phyloP scores from a whole-genome alignment of 192 early-diverging fungal genomes.

The Coemansia furcata region DNA sequence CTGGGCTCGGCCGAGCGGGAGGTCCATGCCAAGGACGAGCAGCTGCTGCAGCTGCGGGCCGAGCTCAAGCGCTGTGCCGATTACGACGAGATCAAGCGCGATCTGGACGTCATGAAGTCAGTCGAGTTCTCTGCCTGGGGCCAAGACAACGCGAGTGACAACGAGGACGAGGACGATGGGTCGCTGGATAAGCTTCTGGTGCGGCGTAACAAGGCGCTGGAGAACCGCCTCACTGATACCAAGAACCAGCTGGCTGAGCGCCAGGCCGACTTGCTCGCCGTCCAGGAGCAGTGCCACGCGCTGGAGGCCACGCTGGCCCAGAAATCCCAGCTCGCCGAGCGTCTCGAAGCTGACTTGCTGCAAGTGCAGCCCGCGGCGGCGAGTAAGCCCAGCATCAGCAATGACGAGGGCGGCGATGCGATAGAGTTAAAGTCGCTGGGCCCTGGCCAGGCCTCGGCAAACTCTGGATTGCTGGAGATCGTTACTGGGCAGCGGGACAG shows the following conservation, averaged over 20 bases:
- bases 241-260: constrained; percentile 50
- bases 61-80: constrained; percentile 65
- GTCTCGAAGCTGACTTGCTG: constrained; percentile 34
- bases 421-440: constrained; percentile 6
- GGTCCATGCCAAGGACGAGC: constrained; percentile 53
- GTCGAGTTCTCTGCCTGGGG: constrained; percentile 68
- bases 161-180: constrained; percentile 50
- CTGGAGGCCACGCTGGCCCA: constrained; percentile 58
- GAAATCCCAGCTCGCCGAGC: constrained; percentile 55
- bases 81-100: constrained; percentile 83
- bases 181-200: constrained; percentile 77
- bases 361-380: neutral
- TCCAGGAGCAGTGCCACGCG: constrained; percentile 26
- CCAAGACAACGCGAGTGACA: constrained; percentile 23
- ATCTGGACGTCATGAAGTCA: constrained; percentile 70
- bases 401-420: neutral
- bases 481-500: constrained; percentile 86
- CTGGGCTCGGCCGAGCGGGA: constrained; percentile 26
- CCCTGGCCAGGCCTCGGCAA: neutral
- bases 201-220: constrained; percentile 79
- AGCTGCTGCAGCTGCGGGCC: constrained; percentile 56
- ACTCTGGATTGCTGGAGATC: constrained; percentile 65
- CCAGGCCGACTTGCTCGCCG: constrained; percentile 1
- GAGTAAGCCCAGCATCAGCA: neutral
- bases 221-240: constrained; percentile 63